A percentile compares a stretch with the other conserved stretches of the same genome.
These are phyloP conservation scores for Trapa incisa DNA, from an alignment of 345 rosid species.

Conservation along the genomic window DNA sequence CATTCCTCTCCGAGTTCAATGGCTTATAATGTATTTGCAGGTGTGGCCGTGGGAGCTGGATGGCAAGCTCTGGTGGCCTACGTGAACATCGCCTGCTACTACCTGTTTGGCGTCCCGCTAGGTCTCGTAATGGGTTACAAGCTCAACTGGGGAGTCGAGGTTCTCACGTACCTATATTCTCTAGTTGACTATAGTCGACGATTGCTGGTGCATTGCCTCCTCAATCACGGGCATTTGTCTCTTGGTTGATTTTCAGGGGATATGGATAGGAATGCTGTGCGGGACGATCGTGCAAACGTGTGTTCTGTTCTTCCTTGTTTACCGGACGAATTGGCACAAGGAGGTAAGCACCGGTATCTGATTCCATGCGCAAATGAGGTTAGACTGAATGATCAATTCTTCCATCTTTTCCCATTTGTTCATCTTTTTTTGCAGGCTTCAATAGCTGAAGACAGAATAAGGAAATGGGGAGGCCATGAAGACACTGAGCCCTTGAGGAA, in stretches of 20 bases:
- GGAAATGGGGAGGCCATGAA: constrained; percentile 46
- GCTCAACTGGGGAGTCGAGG: constrained; percentile 36
- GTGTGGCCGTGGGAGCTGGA: constrained; percentile 25
- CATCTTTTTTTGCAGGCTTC: constrained; percentile 40
- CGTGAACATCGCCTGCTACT: constrained; percentile 56
- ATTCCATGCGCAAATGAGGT: no score
- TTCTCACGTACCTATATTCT: constrained; percentile 2
- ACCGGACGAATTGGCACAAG: constrained; percentile 52
- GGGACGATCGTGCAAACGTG: constrained; percentile 53
- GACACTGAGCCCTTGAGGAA: neutral
- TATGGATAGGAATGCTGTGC: constrained; percentile 61
- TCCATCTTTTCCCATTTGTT: no score
- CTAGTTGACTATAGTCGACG: no score
- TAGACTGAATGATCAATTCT: no score
- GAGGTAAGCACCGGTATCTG: constrained; percentile 24
- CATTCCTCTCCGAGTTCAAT: no score
- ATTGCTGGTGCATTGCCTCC: no score
- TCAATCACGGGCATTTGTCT: no score
- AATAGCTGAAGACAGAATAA: constrained; percentile 51
- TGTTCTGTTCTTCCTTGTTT: constrained; percentile 44
- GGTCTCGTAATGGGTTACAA: constrained; percentile 51
- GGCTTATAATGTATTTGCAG: neutral
- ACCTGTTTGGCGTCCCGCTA: constrained; percentile 42
- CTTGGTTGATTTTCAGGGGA: constrained; percentile 33
- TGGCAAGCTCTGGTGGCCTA: constrained; percentile 61